Evolutionary conservation across 2,329 filamentous ascomycete species (phyloP).

Genomic region (Cordyceps javanica): DNA sequence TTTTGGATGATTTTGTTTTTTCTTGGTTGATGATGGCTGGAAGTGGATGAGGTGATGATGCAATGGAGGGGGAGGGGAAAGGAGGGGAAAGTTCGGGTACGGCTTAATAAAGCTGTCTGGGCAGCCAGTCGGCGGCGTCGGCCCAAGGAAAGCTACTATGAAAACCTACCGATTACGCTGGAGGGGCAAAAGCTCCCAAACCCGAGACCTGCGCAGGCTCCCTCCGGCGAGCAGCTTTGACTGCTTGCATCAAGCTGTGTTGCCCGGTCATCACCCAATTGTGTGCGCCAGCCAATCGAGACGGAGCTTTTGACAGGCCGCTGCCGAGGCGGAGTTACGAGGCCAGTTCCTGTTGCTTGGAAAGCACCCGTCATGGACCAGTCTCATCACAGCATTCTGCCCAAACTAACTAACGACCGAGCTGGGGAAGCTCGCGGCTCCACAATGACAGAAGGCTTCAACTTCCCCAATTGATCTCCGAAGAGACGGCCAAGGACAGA

Average conservation of each 20-base stretch:
- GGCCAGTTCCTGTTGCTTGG: neutral
- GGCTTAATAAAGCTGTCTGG: constrained; percentile 11
- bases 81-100: too few species aligned
- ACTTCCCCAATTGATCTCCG: too few species aligned
- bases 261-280: neutral
- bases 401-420: neutral
- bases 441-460: neutral
- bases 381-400: neutral
- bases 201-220: neutral
- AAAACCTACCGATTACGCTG: neutral
- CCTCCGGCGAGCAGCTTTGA: too few species aligned
- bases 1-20: constrained; percentile 59
- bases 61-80: constrained; percentile 10
- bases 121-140: neutral
- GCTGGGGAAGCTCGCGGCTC: constrained; percentile 3
- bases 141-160: neutral
- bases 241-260: neutral
- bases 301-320: neutral
- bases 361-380: neutral
- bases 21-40: constrained; percentile 17
- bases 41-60: constrained; percentile 13
- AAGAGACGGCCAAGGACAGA: too few species aligned
- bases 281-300: neutral
- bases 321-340: constrained; percentile 11
- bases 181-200: neutral